A percentile compares a stretch with the other conserved stretches of the same genome.
These are phyloP conservation scores for Phtheirospermum japonicum DNA, from an alignment of 257 asterid genomes.

Conservation along the genomic window DNA sequence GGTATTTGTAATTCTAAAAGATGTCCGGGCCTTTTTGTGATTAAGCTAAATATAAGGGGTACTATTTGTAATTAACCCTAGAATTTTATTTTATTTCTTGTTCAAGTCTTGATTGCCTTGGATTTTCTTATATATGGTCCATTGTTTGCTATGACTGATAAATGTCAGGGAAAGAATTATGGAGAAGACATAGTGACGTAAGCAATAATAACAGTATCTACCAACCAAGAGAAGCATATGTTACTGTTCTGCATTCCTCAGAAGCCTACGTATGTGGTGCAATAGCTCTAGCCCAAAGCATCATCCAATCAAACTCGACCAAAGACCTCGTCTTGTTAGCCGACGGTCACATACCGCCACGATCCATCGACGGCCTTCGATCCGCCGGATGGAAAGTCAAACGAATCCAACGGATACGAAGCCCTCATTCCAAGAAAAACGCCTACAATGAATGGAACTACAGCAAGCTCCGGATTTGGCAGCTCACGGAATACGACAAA, in stretches of 20 bases:
- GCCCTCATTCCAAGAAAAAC: slow-evolving; percentile 40
- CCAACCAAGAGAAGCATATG: slow-evolving; percentile 60
- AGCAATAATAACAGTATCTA: not conserved
- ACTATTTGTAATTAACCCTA: not conserved
- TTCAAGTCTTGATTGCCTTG: too few species aligned
- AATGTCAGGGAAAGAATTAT: slow-evolving; percentile 39
- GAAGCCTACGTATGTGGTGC: slow-evolving; percentile 83
- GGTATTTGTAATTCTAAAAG: too few species aligned
- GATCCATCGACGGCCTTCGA: slow-evolving; percentile 41
- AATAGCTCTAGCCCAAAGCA: slow-evolving; percentile 69
- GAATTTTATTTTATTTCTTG: not conserved
- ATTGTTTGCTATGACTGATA: not conserved
- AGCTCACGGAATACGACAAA: slow-evolving; percentile 55
- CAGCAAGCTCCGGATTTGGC: slow-evolving; percentile 81
- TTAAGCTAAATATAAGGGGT: not conserved
- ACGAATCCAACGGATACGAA: slow-evolving; percentile 46
- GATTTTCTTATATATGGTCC: too few species aligned
- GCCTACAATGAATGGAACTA: slow-evolving; percentile 78
- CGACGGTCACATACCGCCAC: slow-evolving; percentile 46
- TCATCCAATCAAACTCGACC: slow-evolving; percentile 49
- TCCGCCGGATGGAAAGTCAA: slow-evolving; percentile 67
- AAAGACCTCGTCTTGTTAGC: slow-evolving; percentile 66
- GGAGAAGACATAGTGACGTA: slow-evolving; percentile 24
- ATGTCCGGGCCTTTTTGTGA: too few species aligned
- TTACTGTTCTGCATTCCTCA: slow-evolving; percentile 66